phyloP scores from a whole-genome alignment of 1,284 basidiomycete genomes.

The Neolentinus lepideus region DNA sequence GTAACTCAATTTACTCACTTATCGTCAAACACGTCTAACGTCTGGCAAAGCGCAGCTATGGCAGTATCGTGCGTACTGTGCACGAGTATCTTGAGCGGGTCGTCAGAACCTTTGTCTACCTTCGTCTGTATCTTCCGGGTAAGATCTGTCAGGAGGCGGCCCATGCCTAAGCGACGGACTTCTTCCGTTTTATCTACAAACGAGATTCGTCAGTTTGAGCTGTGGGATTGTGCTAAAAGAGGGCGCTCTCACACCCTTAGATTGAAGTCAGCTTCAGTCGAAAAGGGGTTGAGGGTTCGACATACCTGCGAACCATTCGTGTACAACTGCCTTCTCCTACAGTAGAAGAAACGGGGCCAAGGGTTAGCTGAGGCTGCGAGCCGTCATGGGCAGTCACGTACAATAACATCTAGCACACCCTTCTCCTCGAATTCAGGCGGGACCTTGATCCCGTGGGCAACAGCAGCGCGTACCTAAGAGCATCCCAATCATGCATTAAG shows the following conservation, averaged over 20 bases:
- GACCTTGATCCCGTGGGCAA: slow-evolving; percentile 63
- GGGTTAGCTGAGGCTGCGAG: not conserved
- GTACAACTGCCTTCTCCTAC: slow-evolving; percentile 67
- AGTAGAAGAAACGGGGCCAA: not conserved
- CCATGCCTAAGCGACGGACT: slow-evolving; percentile 73
- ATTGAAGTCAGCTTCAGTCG: slow-evolving; percentile 3
- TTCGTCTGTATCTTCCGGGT: slow-evolving; percentile 54
- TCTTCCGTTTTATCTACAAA: slow-evolving; percentile 62
- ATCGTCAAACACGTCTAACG: slow-evolving; percentile 73
- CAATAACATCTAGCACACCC: slow-evolving; percentile 48
- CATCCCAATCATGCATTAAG: slow-evolving; percentile 3
- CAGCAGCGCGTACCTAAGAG: slow-evolving; percentile 53
- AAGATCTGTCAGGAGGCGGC: slow-evolving; percentile 61
- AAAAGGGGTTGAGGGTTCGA: slow-evolving; percentile 17
- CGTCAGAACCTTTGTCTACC: slow-evolving; percentile 31
- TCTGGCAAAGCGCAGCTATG: slow-evolving; percentile 59
- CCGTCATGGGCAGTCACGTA: slow-evolving; percentile 35
- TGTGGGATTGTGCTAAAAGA: not conserved
- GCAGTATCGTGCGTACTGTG: slow-evolving; percentile 75
- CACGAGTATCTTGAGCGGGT: slow-evolving; percentile 56
- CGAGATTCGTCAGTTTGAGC: not conserved
- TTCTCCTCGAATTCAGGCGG: slow-evolving; percentile 66
- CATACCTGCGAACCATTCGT: slow-evolving; percentile 77
- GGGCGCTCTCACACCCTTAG: slow-evolving; percentile 22
- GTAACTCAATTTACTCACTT: slow-evolving; percentile 32